phyloP scores from a whole-genome alignment of 2,329 filamentous ascomycete genomes.

The Grosmannia huntii region DNA sequence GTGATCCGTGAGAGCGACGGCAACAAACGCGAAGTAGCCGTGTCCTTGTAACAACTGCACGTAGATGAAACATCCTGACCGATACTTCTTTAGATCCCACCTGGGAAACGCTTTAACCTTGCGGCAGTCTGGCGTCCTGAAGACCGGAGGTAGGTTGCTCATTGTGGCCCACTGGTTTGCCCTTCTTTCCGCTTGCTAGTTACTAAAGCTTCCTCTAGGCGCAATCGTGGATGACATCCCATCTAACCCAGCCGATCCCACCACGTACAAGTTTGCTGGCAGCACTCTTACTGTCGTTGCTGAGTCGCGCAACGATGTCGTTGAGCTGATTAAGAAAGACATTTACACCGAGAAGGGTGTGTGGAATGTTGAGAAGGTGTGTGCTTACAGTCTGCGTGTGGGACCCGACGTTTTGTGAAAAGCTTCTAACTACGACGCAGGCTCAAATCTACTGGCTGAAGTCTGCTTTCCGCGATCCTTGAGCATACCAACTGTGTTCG shows the following conservation, averaged over 20 bases:
- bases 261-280: slow-evolving; percentile 57
- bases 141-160: slow-evolving; percentile 47
- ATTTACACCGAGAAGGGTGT: slow-evolving; percentile 60
- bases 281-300: slow-evolving; percentile 58
- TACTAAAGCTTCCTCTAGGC: slow-evolving; percentile 27
- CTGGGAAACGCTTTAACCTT: slow-evolving; percentile 40
- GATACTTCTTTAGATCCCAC: slow-evolving; percentile 29
- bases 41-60: neutral
- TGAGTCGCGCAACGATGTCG: slow-evolving; percentile 54
- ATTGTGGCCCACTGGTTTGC: neutral
- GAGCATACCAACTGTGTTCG: neutral
- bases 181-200: neutral
- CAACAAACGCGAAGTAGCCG: neutral
- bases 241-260: slow-evolving; percentile 39
- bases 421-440: slow-evolving; percentile 3
- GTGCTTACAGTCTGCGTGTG: slow-evolving; percentile 6
- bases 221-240: slow-evolving; percentile 56
- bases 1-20: slow-evolving; percentile 15
- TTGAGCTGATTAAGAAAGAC: slow-evolving; percentile 55
- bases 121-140: slow-evolving; percentile 42
- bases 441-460: slow-evolving; percentile 22
- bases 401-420: neutral
- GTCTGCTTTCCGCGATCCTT: slow-evolving; percentile 16
- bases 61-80: neutral
- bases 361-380: slow-evolving; percentile 64